Evolutionary conservation across 78 protist species (phyloP), one percentile per base, ranked within the genome.

Genomic region (Speleostelium caveatum): DNA sequence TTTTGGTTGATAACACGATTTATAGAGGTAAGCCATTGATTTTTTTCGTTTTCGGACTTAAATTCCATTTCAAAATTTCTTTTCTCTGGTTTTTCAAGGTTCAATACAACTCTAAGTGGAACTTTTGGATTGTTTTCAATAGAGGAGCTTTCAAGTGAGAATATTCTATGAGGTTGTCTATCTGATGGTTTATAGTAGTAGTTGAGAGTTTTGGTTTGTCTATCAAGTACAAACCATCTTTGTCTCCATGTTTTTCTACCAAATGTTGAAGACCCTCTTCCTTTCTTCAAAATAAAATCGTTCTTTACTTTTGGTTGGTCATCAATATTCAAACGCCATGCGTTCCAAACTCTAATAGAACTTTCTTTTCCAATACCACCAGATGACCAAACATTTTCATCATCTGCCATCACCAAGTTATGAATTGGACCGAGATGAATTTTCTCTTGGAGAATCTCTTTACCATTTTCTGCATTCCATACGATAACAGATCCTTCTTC

Each of bases 391-490:
- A 83, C 56, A 53, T 83, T 33, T 6, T 83, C 91, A 24, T 83
- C 72, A 45, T 83, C 75, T 2, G 69, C 91, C 72, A 71, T n/a
- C 5, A 63, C 24, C 56, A 83, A 19, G 4, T 66, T n/a, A 24
- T 73, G 67, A 33, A 83, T 83, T 41, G 91, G 73, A 32, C 91
- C 79, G 6, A 33, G 55, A 59, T 83, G 91, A 17, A 83, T 10
- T 28, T 60, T 67, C 59, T 83, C 91, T n/a, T 63, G 24, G 19
- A 83, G 17, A 2, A 83, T 69, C 58, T 39, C 22, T 14, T 69
- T 67, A 39, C 91, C 91, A 83, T 83, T 83, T 39, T 83, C 91
- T 60, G 91, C 91, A 83, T 83, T 83, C 91, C 91, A 83, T n/a
- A 83, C 62, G 36, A 69, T 38, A 24, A 83, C 39, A 14, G 67